A percentile compares a stretch with the other conserved stretches of the same genome.
Evolutionary conservation across 2,329 filamentous ascomycete genomes (phyloP).

Genomic region (Plenodomus biglobosus): DNA sequence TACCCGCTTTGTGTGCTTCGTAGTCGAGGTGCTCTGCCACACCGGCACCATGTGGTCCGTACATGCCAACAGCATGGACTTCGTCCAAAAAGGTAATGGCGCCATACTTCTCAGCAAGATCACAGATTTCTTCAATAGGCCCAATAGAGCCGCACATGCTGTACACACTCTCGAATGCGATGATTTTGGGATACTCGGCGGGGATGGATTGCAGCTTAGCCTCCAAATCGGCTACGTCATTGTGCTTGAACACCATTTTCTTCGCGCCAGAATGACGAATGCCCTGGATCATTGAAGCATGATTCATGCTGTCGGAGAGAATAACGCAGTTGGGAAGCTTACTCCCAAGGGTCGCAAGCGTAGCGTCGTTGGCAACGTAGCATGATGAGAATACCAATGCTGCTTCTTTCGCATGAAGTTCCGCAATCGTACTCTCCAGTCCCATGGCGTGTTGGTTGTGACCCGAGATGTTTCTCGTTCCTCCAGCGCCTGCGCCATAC

Average conservation of each 20-base stretch:
- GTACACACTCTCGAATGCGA: slow-evolving; percentile 98
- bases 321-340: slow-evolving; percentile 97
- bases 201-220: slow-evolving; percentile 87
- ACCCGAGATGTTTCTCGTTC: slow-evolving; percentile 95
- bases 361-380: slow-evolving; percentile 98
- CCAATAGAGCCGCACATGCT: slow-evolving; percentile 99
- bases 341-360: slow-evolving; percentile 92
- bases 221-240: slow-evolving; percentile 91
- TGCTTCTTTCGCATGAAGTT: slow-evolving; percentile 86
- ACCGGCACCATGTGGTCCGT: slow-evolving; percentile 90
- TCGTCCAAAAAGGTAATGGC: slow-evolving; percentile 97
- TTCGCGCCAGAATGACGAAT: slow-evolving; percentile 96
- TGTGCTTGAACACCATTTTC: slow-evolving; percentile 99
- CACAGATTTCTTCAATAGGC: slow-evolving; percentile 93
- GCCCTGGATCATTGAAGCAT: slow-evolving; percentile 99
- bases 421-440: slow-evolving; percentile 79
- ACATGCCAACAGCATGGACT: slow-evolving; percentile 99
- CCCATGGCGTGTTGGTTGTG: slow-evolving; percentile 93
- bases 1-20: slow-evolving; percentile 76
- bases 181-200: slow-evolving; percentile 87
- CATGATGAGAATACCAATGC: slow-evolving; percentile 96
- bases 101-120: slow-evolving; percentile 95
- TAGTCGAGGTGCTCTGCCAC: slow-evolving; percentile 97
- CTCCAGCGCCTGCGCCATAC: slow-evolving; percentile 92
- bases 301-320: slow-evolving; percentile 94